Conservation (phyloP, 1,139 yeast species). For the Geotrichum phurueaensis region DNA sequence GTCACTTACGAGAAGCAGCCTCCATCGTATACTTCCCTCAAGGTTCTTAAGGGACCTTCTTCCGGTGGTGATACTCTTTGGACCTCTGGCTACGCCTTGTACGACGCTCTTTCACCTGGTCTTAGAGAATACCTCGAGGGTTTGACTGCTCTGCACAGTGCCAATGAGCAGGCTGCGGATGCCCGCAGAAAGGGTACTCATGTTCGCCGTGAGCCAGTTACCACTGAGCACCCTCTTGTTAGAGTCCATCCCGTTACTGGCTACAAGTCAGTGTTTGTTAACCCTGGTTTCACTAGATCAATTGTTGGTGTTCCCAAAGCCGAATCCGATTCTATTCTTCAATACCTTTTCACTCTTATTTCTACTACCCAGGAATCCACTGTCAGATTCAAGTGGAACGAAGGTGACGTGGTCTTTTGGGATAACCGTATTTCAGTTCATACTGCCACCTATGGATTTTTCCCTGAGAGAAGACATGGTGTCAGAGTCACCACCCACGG, state of each 20-base stretch:
- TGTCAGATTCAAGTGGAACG: slow-evolving; percentile 53
- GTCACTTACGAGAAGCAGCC: slow-evolving; percentile 67
- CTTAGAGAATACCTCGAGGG: slow-evolving; percentile 52
- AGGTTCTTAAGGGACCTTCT: slow-evolving; percentile 55
- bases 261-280: slow-evolving; percentile 53
- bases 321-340: slow-evolving; percentile 53
- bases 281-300: slow-evolving; percentile 55
- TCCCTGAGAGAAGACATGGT: slow-evolving; percentile 52
- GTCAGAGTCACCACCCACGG: slow-evolving; percentile 65
- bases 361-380: slow-evolving; percentile 50
- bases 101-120: slow-evolving; percentile 58
- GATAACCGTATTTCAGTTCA: slow-evolving; percentile 65
- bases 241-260: slow-evolving; percentile 66
- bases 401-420: slow-evolving; percentile 63
- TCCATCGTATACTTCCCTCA: slow-evolving; percentile 58
- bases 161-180: slow-evolving; percentile 59
- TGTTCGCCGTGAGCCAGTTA: slow-evolving; percentile 57
- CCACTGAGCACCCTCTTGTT: slow-evolving; percentile 58
- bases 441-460: slow-evolving; percentile 44
- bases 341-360: slow-evolving; percentile 49
- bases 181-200: slow-evolving; percentile 51
- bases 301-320: slow-evolving; percentile 61
- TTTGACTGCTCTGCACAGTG: slow-evolving; percentile 60
- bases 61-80: slow-evolving; percentile 74
- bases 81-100: slow-evolving; percentile 59